phyloP scores from a whole-genome alignment of 2,329 filamentous ascomycete species.

The Aspergillus fumigatiaffinis region DNA sequence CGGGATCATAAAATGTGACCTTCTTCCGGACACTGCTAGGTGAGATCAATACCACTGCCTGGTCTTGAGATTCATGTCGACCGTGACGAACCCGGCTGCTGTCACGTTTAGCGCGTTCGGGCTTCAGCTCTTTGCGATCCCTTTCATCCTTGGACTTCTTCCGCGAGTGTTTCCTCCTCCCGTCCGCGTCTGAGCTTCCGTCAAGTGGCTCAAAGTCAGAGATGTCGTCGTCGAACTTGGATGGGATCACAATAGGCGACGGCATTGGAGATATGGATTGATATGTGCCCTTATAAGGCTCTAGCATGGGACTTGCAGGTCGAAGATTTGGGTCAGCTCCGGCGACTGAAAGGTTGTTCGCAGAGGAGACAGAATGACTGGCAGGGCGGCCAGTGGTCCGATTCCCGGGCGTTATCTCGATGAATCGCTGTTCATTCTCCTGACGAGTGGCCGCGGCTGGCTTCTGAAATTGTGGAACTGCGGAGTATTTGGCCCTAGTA shows the following conservation, averaged over 20 bases:
- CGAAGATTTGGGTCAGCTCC: conserved; percentile 44
- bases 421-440: conserved; percentile 27
- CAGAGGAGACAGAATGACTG: conserved; percentile 37
- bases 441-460: conserved; percentile 19
- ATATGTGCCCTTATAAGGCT: conserved; percentile 90
- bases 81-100: conserved; percentile 22
- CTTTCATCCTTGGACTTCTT: conserved; percentile 29
- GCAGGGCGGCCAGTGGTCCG: conserved; percentile 23
- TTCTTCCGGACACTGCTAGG: conserved; percentile 52
- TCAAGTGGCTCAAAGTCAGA: conserved; percentile 48
- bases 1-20: conserved; percentile 78
- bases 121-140: conserved; percentile 26
- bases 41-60: conserved; percentile 41
- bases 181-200: conserved; percentile 25
- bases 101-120: conserved; percentile 22
- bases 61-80: conserved; percentile 31
- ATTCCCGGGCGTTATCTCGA: conserved; percentile 32
- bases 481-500: conserved; percentile 10
- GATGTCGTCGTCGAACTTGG: conserved; percentile 52
- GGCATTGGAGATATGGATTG: conserved; percentile 95
- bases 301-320: conserved; percentile 78
- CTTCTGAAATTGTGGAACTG: conserved; percentile 16
- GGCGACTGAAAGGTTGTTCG: conserved; percentile 36
- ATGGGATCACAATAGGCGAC: conserved; percentile 64
- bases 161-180: conserved; percentile 22